phyloP scores from a whole-genome alignment of 495 filamentous ascomycete species.

The Xeromyces bisporus region DNA sequence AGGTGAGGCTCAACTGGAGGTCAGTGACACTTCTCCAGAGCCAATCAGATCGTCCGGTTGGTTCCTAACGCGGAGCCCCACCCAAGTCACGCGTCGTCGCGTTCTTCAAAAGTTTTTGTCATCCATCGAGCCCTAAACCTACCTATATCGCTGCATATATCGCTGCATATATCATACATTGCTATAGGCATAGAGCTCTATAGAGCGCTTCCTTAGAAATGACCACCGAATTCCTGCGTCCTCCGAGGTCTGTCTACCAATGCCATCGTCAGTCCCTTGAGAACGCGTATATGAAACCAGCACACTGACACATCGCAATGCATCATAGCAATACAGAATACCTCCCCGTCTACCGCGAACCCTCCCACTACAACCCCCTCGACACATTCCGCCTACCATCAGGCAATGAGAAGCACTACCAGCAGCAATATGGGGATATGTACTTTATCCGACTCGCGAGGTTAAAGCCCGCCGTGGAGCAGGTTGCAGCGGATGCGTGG shows the following conservation, averaged over 20 bases:
- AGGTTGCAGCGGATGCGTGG: conserved; percentile 59
- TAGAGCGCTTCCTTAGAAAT: too few species aligned
- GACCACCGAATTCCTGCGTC: conserved; percentile 18
- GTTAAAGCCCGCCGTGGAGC: conserved; percentile 70
- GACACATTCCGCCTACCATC: conserved; percentile 54
- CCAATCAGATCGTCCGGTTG: too few species aligned
- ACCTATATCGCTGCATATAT: too few species aligned
- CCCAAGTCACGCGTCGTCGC: too few species aligned
- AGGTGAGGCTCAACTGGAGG: too few species aligned
- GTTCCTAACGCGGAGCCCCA: too few species aligned
- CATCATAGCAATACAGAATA: conserved; percentile 28
- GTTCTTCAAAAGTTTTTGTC: too few species aligned
- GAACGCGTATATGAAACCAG: not conserved
- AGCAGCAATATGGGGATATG: conserved; percentile 93
- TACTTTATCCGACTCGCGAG: conserved; percentile 85
- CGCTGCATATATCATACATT: too few species aligned
- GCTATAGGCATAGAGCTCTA: too few species aligned
- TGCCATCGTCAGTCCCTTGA: not conserved
- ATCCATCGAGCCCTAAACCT: too few species aligned
- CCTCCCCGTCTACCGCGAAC: conserved; percentile 24
- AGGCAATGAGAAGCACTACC: conserved; percentile 55
- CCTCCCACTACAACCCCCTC: conserved; percentile 59
- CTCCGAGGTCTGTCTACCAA: conserved; percentile 17
- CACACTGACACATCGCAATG: too few species aligned
- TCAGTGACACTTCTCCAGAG: too few species aligned